phyloP scores from a whole-genome alignment of 225 moss, liverwort and hornwort genomes.

The Straminergon stramineum region DNA sequence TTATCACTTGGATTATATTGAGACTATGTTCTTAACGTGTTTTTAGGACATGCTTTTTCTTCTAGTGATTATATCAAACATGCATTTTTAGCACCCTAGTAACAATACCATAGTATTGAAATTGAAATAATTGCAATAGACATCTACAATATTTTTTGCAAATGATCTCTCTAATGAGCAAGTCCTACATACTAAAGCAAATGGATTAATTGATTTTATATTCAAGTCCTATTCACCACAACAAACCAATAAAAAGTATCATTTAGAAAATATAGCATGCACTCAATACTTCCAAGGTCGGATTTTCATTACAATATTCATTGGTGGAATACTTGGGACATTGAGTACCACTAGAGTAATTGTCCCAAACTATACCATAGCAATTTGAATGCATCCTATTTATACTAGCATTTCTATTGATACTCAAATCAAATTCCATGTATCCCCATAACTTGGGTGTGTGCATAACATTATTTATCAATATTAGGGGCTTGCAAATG shows the following conservation, averaged over 20 bases:
- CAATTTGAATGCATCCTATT: rapidly evolving
- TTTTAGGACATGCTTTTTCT: too few relatives aligned
- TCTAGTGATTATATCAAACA: too few relatives aligned
- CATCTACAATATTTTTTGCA: not conserved
- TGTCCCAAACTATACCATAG: not conserved
- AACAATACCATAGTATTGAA: not conserved
- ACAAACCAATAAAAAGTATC: not conserved
- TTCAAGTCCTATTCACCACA: not conserved
- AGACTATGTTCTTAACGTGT: too few relatives aligned
- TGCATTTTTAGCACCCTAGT: too few relatives aligned
- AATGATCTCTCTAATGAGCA: not conserved
- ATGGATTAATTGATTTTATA: not conserved
- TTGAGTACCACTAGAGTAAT: too few relatives aligned
- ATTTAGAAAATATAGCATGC: too few relatives aligned
- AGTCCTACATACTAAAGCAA: not conserved
- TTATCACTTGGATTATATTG: too few relatives aligned
- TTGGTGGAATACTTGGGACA: not conserved
- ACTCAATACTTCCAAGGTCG: not conserved
- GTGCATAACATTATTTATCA: not conserved
- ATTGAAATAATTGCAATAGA: not conserved
- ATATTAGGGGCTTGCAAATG: not conserved
- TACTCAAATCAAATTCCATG: not conserved
- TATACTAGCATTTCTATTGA: not conserved
- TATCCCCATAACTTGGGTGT: rapidly evolving
- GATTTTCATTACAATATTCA: not conserved